phyloP scores from a whole-genome alignment of 1,284 basidiomycete genomes.

The Tylopilus microsporus region DNA sequence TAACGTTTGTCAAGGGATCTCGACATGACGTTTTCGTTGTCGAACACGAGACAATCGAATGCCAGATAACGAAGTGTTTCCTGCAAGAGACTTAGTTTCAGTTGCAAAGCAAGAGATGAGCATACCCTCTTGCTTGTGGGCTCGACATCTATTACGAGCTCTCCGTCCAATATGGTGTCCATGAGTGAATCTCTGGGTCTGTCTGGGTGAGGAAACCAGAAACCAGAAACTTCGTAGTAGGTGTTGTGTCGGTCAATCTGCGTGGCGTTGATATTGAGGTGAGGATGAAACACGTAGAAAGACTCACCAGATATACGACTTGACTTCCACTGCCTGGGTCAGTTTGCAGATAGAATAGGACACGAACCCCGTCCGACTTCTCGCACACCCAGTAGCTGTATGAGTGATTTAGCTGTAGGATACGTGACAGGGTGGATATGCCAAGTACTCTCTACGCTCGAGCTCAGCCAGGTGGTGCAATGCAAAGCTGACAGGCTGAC shows the following conservation, averaged over 20 bases:
- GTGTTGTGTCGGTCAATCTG: constrained; percentile 95
- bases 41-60: constrained; percentile 90
- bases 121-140: constrained; percentile 61
- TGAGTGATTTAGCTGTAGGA: constrained; percentile 12
- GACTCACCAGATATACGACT: constrained; percentile 73
- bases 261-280: constrained; percentile 4
- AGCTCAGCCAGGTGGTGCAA: constrained; percentile 66
- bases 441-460: constrained; percentile 75
- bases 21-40: constrained; percentile 83
- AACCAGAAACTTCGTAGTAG: constrained; percentile 69
- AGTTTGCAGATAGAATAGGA: constrained; percentile 81
- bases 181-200: constrained; percentile 59
- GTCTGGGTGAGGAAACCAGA: constrained; percentile 88
- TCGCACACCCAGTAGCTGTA: constrained; percentile 97
- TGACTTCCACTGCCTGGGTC: constrained; percentile 62
- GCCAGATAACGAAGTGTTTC: constrained; percentile 78
- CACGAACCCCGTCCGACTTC: constrained; percentile 97
- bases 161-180: constrained; percentile 89
- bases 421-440: background rate
- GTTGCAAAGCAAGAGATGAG: background rate
- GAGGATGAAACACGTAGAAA: background rate
- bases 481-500: constrained; percentile 88
- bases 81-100: constrained; percentile 39
- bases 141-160: constrained; percentile 90
- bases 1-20: constrained; percentile 83